phyloP scores from a whole-genome alignment of 2,329 filamentous ascomycete species.

The Catunica adiposa region DNA sequence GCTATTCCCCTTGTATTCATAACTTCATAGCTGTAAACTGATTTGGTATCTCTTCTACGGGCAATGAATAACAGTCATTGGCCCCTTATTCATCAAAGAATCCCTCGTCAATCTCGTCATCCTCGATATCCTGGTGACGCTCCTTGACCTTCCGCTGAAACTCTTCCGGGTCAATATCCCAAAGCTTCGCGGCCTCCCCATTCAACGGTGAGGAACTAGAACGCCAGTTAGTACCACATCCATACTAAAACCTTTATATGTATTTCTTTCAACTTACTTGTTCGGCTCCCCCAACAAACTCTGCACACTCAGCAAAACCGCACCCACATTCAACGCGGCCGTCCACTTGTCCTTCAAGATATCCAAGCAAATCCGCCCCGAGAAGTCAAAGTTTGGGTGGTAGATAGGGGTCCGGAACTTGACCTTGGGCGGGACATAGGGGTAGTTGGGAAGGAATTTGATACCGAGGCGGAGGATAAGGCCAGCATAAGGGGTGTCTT shows the following conservation, averaged over 20 bases:
- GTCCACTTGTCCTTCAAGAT: slow-evolving; percentile 99
- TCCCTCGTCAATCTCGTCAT: slow-evolving; percentile 26
- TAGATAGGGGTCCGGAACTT: slow-evolving; percentile 98
- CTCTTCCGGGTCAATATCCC: slow-evolving; percentile 74
- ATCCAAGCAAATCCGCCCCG: slow-evolving; percentile 88
- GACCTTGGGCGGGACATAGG: slow-evolving; percentile 77
- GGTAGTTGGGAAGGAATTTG: slow-evolving; percentile 81
- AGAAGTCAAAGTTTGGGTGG: slow-evolving; percentile 97
- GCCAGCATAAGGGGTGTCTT: slow-evolving; percentile 77
- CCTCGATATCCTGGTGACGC: slow-evolving; percentile 47
- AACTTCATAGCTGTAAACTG: not conserved
- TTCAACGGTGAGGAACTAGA: slow-evolving; percentile 79
- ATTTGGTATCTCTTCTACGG: no score
- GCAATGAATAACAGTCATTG: no score
- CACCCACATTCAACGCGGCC: slow-evolving; percentile 91
- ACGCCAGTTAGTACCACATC: slow-evolving; percentile 15
- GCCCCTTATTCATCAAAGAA: not conserved
- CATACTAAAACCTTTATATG: not conserved
- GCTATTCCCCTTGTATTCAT: no score
- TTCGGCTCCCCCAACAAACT: slow-evolving; percentile 93
- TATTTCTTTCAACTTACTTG: slow-evolving; percentile 50
- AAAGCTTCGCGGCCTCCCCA: slow-evolving; percentile 87
- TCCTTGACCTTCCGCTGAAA: slow-evolving; percentile 63
- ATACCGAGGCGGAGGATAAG: slow-evolving; percentile 87
- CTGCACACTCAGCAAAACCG: slow-evolving; percentile 80